phyloP scores from a whole-genome alignment of 2,329 filamentous ascomycete species.

The Dactylonectria estremocensis region DNA sequence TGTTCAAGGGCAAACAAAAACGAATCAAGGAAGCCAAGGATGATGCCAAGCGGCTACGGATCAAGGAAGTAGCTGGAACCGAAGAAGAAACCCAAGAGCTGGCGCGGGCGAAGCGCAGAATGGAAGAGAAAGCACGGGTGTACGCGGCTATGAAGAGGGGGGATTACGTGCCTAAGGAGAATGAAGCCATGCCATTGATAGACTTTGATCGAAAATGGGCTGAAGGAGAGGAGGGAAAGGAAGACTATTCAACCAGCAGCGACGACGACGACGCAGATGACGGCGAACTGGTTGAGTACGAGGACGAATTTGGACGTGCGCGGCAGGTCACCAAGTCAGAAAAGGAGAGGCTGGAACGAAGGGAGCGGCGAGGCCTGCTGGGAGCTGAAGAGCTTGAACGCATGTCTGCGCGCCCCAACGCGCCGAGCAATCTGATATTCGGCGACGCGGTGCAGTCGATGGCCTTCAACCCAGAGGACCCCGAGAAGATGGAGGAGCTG shows the following conservation, averaged over 20 bases:
- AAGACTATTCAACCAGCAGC: conserved; percentile 66
- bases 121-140: conserved; percentile 91
- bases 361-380: conserved; percentile 64
- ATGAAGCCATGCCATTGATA: conserved; percentile 78
- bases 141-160: conserved; percentile 94
- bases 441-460: conserved; percentile 87
- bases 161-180: conserved; percentile 80
- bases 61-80: conserved; percentile 68
- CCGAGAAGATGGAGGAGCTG: conserved; percentile 82
- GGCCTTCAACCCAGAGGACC: conserved; percentile 85
- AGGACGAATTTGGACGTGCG: conserved; percentile 93
- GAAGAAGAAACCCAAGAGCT: conserved; percentile 78
- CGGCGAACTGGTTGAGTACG: conserved; percentile 84
- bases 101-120: conserved; percentile 80
- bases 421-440: conserved; percentile 82
- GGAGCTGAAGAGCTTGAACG: conserved; percentile 75
- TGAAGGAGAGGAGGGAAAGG: conserved; percentile 69
- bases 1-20: conserved; percentile 53
- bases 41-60: conserved; percentile 62
- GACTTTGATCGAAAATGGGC: conserved; percentile 99
- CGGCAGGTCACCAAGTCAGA: conserved; percentile 80
- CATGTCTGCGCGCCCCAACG: conserved; percentile 77
- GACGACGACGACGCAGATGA: conserved; percentile 59
- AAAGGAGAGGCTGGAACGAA: conserved; percentile 74
- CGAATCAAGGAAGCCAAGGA: conserved; percentile 60